A percentile compares a stretch with the other conserved stretches of the same genome.
Conservation (phyloP, 1,284 basidiomycete genomes). For the Mycena sp. region DNA sequence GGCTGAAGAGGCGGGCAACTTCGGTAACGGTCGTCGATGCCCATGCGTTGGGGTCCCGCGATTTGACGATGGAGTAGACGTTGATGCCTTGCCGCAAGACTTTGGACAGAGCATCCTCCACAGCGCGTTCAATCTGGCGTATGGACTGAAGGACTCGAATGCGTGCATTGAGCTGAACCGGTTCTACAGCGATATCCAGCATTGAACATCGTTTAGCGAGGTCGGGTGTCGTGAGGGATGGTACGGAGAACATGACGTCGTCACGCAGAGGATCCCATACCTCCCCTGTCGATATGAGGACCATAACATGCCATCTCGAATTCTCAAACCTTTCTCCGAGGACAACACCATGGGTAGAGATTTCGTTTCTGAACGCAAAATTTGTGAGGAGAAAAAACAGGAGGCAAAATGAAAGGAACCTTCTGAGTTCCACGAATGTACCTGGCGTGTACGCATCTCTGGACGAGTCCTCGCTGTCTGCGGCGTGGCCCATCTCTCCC, state of each 20-base stretch:
- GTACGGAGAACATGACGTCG: constrained; percentile 68
- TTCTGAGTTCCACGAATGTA: constrained; percentile 28
- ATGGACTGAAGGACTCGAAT: constrained; percentile 65
- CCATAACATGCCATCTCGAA: constrained; percentile 47
- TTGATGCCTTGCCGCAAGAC: constrained; percentile 38
- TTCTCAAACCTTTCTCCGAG: constrained; percentile 50
- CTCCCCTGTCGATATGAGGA: constrained; percentile 61
- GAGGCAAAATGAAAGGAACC: neutral
- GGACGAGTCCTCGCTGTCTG: neutral
- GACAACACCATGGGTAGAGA: constrained; percentile 56
- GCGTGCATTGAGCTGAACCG: constrained; percentile 60
- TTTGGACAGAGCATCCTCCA: constrained; percentile 52
- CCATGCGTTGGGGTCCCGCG: constrained; percentile 62
- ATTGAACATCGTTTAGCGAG: constrained; percentile 60
- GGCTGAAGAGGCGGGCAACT: constrained; percentile 55
- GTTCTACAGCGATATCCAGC: constrained; percentile 37
- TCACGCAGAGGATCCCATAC: constrained; percentile 53
- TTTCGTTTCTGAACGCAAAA: constrained; percentile 51
- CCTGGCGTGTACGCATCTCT: constrained; percentile 14
- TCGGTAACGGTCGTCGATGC: constrained; percentile 56
- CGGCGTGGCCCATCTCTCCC: neutral
- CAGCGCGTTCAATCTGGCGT: constrained; percentile 55
- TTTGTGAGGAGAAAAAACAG: neutral
- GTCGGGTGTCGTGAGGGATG: constrained; percentile 57
- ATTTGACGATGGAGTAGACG: constrained; percentile 58